A percentile compares a stretch with the other conserved stretches of the same genome.
Conservation (phyloP, 2,329 filamentous ascomycete species). For the Cyphellophora europaea region DNA sequence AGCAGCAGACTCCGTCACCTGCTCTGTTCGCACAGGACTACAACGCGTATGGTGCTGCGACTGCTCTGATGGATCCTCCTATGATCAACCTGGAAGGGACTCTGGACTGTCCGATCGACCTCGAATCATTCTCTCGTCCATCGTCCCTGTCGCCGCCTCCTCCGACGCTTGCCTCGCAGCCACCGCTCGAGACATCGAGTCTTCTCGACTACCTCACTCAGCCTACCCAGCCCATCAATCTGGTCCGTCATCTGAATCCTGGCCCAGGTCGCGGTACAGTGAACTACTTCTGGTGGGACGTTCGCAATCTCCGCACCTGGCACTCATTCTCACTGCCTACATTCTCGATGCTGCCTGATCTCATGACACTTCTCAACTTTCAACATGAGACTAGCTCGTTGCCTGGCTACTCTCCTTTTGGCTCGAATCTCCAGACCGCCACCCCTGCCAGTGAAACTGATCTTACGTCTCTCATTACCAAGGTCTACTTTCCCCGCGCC, state of each 20-base stretch:
- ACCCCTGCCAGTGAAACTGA: slow-evolving; percentile 70
- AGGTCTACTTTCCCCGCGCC: slow-evolving; percentile 75
- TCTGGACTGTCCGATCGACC: slow-evolving; percentile 17
- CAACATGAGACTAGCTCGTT: slow-evolving; percentile 55
- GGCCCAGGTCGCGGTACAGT: slow-evolving; percentile 55
- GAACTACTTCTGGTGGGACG: slow-evolving; percentile 93
- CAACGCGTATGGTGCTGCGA: slow-evolving; percentile 20
- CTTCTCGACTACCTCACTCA: slow-evolving; percentile 69
- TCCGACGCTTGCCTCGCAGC: slow-evolving; percentile 22
- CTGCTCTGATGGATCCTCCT: slow-evolving; percentile 14
- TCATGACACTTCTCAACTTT: slow-evolving; percentile 63
- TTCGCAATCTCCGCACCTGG: slow-evolving; percentile 81
- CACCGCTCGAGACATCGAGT: slow-evolving; percentile 46
- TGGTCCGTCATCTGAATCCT: slow-evolving; percentile 71
- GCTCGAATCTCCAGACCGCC: slow-evolving; percentile 39
- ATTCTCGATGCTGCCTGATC: slow-evolving; percentile 63
- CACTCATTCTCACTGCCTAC: slow-evolving; percentile 64
- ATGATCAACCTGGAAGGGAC: slow-evolving; percentile 32
- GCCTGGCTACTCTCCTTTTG: slow-evolving; percentile 40
- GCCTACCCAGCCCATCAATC: slow-evolving; percentile 69
- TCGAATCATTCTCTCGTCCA: slow-evolving; percentile 27
- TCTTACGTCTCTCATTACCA: slow-evolving; percentile 65
- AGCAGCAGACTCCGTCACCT: slow-evolving; percentile 25
- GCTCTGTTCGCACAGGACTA: slow-evolving; percentile 19
- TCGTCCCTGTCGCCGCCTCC: slow-evolving; percentile 31